Evolutionary conservation across 108 stramenopile genomes (phyloP).

Genomic region (Schizochytrium sp.): DNA sequence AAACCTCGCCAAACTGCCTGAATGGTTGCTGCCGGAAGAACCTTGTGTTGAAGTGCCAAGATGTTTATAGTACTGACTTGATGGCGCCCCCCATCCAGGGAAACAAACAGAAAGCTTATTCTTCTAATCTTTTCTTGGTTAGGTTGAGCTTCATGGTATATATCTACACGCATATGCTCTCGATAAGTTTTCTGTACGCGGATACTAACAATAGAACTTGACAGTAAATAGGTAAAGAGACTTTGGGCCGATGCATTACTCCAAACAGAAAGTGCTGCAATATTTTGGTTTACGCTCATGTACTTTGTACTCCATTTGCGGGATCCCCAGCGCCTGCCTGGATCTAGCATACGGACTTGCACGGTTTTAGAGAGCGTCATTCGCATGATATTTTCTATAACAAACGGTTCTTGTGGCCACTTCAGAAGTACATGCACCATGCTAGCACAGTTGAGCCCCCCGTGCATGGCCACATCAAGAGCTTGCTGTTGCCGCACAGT

Average conservation of each 20-base stretch:
- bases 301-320: neutral
- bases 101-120: neutral
- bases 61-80: neutral
- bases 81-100: neutral
- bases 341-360: neutral
- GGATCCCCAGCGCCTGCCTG: neutral
- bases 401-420: neutral
- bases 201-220: neutral
- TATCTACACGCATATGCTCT: neutral
- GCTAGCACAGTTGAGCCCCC: neutral
- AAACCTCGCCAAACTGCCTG: slow-evolving; percentile 9
- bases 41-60: neutral
- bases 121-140: neutral
- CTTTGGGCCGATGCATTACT: neutral
- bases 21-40: neutral
- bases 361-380: neutral
- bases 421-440: neutral
- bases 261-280: neutral
- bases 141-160: neutral
- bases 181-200: neutral
- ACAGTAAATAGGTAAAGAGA: neutral
- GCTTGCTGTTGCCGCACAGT: neutral
- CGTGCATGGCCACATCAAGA: neutral
- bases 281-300: neutral
- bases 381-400: no score